These are phyloP conservation scores for Saccharomycopsis hybrid DNA, from an alignment of 1,139 yeast species.

Conservation along the genomic window DNA sequence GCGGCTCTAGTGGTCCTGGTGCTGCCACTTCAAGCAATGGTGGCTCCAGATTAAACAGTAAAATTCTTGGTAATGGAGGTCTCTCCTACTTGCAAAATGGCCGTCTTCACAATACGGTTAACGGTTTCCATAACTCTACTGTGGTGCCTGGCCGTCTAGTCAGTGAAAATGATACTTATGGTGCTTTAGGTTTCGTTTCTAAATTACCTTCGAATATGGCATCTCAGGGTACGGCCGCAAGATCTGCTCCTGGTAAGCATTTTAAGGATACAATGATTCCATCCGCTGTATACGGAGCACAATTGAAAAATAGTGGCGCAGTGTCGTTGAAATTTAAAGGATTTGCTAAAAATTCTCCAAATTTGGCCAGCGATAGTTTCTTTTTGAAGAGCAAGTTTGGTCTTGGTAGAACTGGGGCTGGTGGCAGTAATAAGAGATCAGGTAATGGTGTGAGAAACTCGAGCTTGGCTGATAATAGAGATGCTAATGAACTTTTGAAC, in stretches of 20 bases:
- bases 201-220: conserved; percentile 23
- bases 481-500: too few species aligned
- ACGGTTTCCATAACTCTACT: conserved; percentile 55
- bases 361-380: too few species aligned
- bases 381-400: too few species aligned
- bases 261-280: conserved; percentile 25
- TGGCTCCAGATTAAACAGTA: conserved; percentile 27
- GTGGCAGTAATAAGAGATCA: too few species aligned
- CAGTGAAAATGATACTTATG: conserved; percentile 43
- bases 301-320: conserved; percentile 22
- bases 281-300: conserved; percentile 21
- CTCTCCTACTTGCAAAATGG: conserved; percentile 68
- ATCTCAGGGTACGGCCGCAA: conserved; percentile 20
- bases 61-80: conserved; percentile 65
- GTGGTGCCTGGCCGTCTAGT: conserved; percentile 66
- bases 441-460: too few species aligned
- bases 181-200: conserved; percentile 71
- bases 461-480: too few species aligned
- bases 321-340: too few species aligned
- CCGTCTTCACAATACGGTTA: conserved; percentile 64
- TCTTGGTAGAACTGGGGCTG: too few species aligned
- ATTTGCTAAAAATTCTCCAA: too few species aligned
- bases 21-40: conserved; percentile 25
- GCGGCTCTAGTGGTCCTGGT: conserved; percentile 21
- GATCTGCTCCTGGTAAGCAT: conserved; percentile 18